A percentile compares a stretch with the other conserved stretches of the same genome.
Evolutionary conservation across 768 basidiomycete species (phyloP).

Genomic region (Xerocomellus amylosporus): DNA sequence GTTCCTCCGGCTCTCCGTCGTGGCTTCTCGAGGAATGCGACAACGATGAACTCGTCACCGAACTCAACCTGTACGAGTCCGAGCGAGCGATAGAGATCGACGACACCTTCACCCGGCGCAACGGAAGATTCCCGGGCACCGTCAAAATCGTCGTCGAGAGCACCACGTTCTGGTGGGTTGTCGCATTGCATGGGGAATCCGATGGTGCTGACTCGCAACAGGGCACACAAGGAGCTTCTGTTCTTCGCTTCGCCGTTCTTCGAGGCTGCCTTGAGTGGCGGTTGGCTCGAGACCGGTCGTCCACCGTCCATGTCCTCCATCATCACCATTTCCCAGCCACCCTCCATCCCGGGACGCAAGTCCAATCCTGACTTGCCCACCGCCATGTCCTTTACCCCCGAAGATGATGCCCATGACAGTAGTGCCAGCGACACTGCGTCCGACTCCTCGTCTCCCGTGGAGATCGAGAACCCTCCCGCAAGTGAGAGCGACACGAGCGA

Average conservation of each 20-base stretch:
- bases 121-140: slow-evolving; percentile 70
- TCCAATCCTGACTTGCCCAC: slow-evolving; percentile 41
- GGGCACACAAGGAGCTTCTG: slow-evolving; percentile 90
- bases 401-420: slow-evolving; percentile 44
- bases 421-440: slow-evolving; percentile 28
- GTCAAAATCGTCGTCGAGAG: slow-evolving; percentile 89
- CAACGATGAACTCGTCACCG: slow-evolving; percentile 64
- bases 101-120: slow-evolving; percentile 64
- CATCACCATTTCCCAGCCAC: slow-evolving; percentile 80
- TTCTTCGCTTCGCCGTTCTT: slow-evolving; percentile 96
- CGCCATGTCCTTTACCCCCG: slow-evolving; percentile 59
- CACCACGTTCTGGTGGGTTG: slow-evolving; percentile 84
- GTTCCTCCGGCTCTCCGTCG: slow-evolving; percentile 74
- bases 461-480: slow-evolving; percentile 35
- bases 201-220: slow-evolving; percentile 29
- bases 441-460: slow-evolving; percentile 43
- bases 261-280: slow-evolving; percentile 83
- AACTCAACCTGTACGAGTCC: slow-evolving; percentile 63
- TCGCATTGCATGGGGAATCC: slow-evolving; percentile 1
- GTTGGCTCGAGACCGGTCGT: slow-evolving; percentile 88
- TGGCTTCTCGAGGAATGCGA: slow-evolving; percentile 80
- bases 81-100: slow-evolving; percentile 77
- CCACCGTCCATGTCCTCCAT: slow-evolving; percentile 78
- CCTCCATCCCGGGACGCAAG: slow-evolving; percentile 52
- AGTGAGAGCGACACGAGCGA: slow-evolving; percentile 38